Conservation (phyloP, 2,329 filamentous ascomycete species). For the Apiospora koreana region DNA sequence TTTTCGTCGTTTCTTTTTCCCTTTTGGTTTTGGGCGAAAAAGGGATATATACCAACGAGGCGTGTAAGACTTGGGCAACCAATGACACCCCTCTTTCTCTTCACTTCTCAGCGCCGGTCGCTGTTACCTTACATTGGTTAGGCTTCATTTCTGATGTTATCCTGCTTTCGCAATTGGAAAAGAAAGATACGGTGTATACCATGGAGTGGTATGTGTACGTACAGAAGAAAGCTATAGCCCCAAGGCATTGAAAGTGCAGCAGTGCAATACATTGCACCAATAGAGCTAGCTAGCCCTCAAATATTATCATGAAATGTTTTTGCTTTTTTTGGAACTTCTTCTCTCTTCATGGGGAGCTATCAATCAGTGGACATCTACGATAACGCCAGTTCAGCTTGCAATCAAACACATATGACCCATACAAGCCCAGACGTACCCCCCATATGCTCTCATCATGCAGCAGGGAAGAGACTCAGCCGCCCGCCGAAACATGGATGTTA, state of each 20-base stretch:
- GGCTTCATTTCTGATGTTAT: background rate
- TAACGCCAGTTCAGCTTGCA: background rate
- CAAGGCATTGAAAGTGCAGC: background rate
- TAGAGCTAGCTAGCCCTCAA: no score
- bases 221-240: background rate
- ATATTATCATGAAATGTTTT: no score
- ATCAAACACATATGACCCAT: background rate
- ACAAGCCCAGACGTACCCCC: background rate
- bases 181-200: background rate
- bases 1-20: background rate
- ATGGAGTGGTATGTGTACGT: background rate
- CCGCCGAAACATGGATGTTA: background rate
- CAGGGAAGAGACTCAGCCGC: background rate
- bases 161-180: background rate
- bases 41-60: slow-evolving; percentile 1
- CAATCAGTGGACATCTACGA: background rate
- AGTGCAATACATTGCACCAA: background rate
- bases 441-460: background rate
- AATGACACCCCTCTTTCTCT: background rate
- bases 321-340: no score
- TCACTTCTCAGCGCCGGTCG: background rate
- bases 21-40: background rate
- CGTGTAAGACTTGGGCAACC: background rate
- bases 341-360: background rate
- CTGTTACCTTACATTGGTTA: background rate